A percentile compares a stretch with the other conserved stretches of the same genome.
Conservation (phyloP, 345 rosid species). For the Fremontodendron californicum region DNA sequence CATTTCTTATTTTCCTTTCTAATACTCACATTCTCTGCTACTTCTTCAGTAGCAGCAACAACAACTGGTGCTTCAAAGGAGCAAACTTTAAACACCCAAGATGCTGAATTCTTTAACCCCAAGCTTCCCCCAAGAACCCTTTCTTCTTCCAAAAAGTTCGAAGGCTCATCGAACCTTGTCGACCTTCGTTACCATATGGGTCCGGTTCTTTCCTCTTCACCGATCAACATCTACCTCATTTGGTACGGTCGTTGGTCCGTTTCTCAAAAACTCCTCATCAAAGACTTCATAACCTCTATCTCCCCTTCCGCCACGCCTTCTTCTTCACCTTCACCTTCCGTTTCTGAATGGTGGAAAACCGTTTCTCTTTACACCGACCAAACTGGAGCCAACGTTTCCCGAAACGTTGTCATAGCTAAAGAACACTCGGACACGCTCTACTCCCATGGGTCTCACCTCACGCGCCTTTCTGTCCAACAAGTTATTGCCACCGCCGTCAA, state of each 20-base stretch:
- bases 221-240: conserved; percentile 78
- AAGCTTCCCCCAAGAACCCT: conserved; percentile 65
- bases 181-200: conserved; percentile 98
- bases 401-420: conserved; percentile 59
- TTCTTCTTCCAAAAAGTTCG: conserved; percentile 58
- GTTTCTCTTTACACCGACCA: conserved; percentile 87
- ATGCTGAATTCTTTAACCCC: conserved; percentile 49
- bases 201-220: conserved; percentile 82
- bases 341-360: conserved; percentile 84
- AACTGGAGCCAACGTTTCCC: conserved; percentile 87
- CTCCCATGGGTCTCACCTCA: conserved; percentile 63
- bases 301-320: conserved; percentile 38
- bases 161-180: conserved; percentile 81
- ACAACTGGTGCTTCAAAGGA: not conserved
- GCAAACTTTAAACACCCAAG: conserved; percentile 36
- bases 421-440: conserved; percentile 54
- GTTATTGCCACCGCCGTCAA: conserved; percentile 68
- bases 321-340: not conserved
- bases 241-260: conserved; percentile 89
- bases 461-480: conserved; percentile 76
- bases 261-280: conserved; percentile 62
- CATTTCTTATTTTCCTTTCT: not conserved
- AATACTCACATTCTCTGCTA: not conserved
- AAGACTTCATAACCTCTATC: conserved; percentile 74
- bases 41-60: not conserved